Percentiles rank a stretch among this genome's conserved stretches.
These are phyloP conservation scores for Trichoderma koningiopsis DNA, from an alignment of 2,329 filamentous ascomycete genomes.

Conservation along the genomic window DNA sequence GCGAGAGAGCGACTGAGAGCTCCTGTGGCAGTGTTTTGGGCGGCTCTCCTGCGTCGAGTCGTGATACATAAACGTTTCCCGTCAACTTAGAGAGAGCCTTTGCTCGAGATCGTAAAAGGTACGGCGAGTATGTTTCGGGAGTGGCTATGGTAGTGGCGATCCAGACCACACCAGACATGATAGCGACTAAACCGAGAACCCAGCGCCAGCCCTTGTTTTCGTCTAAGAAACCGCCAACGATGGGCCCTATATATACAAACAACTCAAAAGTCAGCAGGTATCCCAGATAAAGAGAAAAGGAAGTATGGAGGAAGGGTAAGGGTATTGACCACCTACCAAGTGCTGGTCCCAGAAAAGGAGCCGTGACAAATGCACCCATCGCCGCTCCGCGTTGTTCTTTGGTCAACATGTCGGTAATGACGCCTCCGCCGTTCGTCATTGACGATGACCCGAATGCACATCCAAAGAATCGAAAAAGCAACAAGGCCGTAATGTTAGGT, in stretches of 20 bases:
- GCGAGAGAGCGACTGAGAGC: background rate
- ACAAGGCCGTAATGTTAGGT: background rate
- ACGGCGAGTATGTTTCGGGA: background rate
- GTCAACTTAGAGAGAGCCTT: background rate
- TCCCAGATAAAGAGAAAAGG: too few relatives aligned
- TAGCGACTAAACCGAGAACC: background rate
- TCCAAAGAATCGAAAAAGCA: slow-evolving; percentile 41
- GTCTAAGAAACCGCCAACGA: slow-evolving; percentile 60
- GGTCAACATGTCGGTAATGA: slow-evolving; percentile 60
- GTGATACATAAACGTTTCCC: background rate
- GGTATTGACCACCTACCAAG: slow-evolving; percentile 31
- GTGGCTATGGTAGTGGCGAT: slow-evolving; percentile 52
- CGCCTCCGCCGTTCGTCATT: slow-evolving; percentile 47
- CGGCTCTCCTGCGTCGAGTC: background rate
- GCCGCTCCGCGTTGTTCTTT: slow-evolving; percentile 54
- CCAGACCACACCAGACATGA: background rate
- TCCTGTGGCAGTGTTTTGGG: background rate
- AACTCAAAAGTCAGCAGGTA: too few relatives aligned
- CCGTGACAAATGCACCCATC: slow-evolving; percentile 57
- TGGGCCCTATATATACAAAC: slow-evolving; percentile 39
- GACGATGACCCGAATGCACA: slow-evolving; percentile 67
- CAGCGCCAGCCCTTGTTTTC: slow-evolving; percentile 61
- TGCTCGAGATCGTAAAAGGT: slow-evolving; percentile 1
- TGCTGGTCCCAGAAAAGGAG: slow-evolving; percentile 61
- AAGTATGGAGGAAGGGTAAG: too few relatives aligned